These are phyloP conservation scores for Russula abietina DNA, from an alignment of 768 basidiomycete species.

Conservation along the genomic window DNA sequence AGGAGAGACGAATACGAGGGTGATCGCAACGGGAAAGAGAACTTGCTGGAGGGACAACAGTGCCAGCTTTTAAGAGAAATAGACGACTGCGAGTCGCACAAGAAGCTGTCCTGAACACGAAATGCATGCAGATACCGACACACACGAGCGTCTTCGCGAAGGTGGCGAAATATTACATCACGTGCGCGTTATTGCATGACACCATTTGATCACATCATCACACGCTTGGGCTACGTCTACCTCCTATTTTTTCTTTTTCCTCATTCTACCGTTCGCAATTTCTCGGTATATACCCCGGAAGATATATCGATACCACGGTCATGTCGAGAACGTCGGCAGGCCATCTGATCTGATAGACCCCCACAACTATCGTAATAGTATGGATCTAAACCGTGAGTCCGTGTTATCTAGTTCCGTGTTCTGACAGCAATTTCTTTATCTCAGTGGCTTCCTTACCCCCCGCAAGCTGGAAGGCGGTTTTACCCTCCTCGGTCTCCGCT, in stretches of 20 bases:
- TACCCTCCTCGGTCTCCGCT: background rate
- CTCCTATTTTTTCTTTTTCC: too few relatives aligned
- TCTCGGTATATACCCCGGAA: too few relatives aligned
- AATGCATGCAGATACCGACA: background rate
- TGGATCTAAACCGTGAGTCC: background rate
- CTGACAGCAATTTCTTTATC: background rate
- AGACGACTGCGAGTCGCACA: background rate
- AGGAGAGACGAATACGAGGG: background rate
- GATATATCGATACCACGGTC: too few relatives aligned
- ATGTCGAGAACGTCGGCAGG: too few relatives aligned
- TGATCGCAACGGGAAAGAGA: background rate
- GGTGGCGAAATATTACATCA: background rate
- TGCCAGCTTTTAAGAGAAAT: background rate
- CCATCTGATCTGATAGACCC: too few relatives aligned
- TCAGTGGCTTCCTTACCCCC: background rate
- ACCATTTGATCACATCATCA: too few relatives aligned
- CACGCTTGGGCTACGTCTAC: too few relatives aligned
- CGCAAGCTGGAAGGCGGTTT: background rate
- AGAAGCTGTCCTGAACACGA: background rate
- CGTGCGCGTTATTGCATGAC: background rate
- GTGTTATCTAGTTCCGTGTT: background rate
- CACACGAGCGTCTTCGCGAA: background rate
- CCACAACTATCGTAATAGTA: background rate
- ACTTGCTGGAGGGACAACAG: too few relatives aligned
- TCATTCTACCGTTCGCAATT: too few relatives aligned